Evolutionary conservation across 139 green algal species (phyloP), one percentile per base, ranked within the genome.

Genomic region (Chlorella sp.): DNA sequence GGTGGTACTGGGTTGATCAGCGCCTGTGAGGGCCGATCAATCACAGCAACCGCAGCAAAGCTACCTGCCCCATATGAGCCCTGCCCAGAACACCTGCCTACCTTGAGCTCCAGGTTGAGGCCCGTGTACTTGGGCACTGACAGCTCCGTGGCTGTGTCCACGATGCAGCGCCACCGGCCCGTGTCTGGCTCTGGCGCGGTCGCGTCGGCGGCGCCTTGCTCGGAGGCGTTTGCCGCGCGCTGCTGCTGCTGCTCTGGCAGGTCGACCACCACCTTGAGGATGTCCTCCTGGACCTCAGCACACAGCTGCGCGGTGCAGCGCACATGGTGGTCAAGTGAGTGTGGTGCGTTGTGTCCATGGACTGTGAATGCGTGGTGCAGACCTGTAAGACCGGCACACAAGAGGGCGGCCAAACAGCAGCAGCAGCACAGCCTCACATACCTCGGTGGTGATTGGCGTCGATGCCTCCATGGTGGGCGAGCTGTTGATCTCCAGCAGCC

Each of bases 401-500:
- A n/a, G n/a, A n/a, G n/a, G n/a, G n/a, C n/a, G n/a, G n/a, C n/a
- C n/a, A n/a, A n/a, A n/a, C n/a, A n/a, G n/a, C n/a, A n/a, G n/a
- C n/a, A n/a, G n/a, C n/a, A n/a, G n/a, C n/a, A n/a, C n/a, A n/a
- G n/a, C n/a, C 0, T 35, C 69, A 32, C 75, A 78, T 36, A 82
- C 69, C 71, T 73, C 5, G 4, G 72, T 66, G 22, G 77, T 83
- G 68, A 93, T 74, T n/a, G 79, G 62, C 0, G 80, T 84, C 42
- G 83, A 81, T 22, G 80, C 69, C 42, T 80, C 74, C 71, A 93
- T 74, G 5, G 84, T 81, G 17, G 88, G 88, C 0, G 74, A 84
- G 3, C 76, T 83, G 80, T 93, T 91, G 31, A 91, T 69, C 78
- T 91, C 86, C 72, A 91, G 70, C 66, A 93, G 83, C 87, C 87